Percentiles rank a stretch among this genome's conserved stretches.
Conservation (phyloP, 257 asterid species). For the Salvia splendens region DNA sequence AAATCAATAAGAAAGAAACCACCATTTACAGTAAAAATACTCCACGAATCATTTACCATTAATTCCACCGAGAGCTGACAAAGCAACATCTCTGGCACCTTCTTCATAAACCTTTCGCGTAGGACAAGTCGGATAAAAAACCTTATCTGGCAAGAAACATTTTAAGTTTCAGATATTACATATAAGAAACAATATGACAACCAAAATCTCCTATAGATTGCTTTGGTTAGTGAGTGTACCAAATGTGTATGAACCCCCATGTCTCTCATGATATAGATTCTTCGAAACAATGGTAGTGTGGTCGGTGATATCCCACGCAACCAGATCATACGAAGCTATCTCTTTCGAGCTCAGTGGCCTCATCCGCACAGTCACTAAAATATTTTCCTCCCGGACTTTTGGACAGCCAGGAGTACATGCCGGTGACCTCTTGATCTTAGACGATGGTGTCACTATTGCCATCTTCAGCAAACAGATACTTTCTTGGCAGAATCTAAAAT, state of each 20-base stretch:
- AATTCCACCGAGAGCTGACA: constrained; percentile 87
- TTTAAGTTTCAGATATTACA: constrained; percentile 7
- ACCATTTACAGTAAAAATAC: constrained; percentile 11
- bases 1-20: not conserved
- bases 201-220: not conserved
- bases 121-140: constrained; percentile 68
- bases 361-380: constrained; percentile 84
- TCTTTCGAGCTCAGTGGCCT: constrained; percentile 88
- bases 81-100: constrained; percentile 90
- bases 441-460: constrained; percentile 65
- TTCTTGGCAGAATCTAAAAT: constrained; percentile 27
- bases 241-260: constrained; percentile 63
- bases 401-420: constrained; percentile 68
- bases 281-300: constrained; percentile 70
- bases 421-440: constrained; percentile 66
- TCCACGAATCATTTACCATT: constrained; percentile 53
- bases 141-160: constrained; percentile 59
- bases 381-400: constrained; percentile 73
- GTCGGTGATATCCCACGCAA: constrained; percentile 81
- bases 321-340: constrained; percentile 78
- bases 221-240: constrained; percentile 43
- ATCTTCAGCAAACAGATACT: constrained; percentile 44
- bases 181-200: no score
- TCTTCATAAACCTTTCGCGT: constrained; percentile 79
- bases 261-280: constrained; percentile 77